Conservation (phyloP, 1,139 yeast genomes). For the Pichia kudriavzevii region DNA sequence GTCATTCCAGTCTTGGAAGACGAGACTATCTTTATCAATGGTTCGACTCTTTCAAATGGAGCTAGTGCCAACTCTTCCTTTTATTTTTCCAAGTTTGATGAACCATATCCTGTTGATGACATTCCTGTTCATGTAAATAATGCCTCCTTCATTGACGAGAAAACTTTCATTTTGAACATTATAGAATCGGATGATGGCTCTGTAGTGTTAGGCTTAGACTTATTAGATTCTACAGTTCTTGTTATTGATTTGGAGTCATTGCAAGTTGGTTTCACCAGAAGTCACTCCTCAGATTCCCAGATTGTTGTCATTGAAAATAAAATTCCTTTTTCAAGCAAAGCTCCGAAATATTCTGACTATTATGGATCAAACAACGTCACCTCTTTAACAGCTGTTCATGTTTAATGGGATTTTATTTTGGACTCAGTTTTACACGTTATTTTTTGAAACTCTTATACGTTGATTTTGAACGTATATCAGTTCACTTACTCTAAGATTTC, state of each 20-base stretch:
- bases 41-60: not conserved
- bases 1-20: conserved; percentile 26
- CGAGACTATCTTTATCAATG: conserved; percentile 7
- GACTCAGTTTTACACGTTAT: too few species aligned
- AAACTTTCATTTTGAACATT: conserved; percentile 7
- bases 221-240: conserved; percentile 57
- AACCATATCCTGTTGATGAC: too few species aligned
- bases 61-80: conserved; percentile 8
- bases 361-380: conserved; percentile 7
- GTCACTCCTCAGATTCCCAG: conserved; percentile 27
- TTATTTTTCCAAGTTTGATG: conserved; percentile 1
- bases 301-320: conserved; percentile 6
- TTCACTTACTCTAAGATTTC: too few species aligned
- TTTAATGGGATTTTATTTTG: too few species aligned
- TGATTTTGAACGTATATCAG: too few species aligned
- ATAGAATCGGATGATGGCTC: conserved; percentile 24
- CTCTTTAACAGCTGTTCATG: conserved; percentile 1
- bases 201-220: conserved; percentile 52
- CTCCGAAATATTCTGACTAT: conserved; percentile 2
- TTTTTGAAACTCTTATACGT: too few species aligned
- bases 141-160: too few species aligned
- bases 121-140: not conserved
- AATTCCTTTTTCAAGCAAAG: conserved; percentile 5
- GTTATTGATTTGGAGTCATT: conserved; percentile 65
- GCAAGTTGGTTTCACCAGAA: conserved; percentile 41